phyloP scores from a whole-genome alignment of 164 flowering plant genomes.

The Malania oleifera region DNA sequence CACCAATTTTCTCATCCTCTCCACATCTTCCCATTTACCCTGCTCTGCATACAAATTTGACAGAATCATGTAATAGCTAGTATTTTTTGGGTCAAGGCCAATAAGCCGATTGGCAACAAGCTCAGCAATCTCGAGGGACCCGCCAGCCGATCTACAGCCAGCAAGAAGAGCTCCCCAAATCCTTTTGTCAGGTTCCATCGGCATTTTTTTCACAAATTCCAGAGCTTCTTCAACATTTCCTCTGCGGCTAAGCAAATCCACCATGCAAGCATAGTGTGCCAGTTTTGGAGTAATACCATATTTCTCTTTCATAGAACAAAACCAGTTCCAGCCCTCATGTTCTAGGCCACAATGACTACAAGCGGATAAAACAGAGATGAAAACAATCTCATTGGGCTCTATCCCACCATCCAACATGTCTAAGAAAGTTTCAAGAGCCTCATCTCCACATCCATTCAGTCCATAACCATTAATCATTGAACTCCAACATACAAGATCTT shows the following conservation, averaged over 20 bases:
- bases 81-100: slow-evolving; percentile 37
- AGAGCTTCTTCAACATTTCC: slow-evolving; percentile 46
- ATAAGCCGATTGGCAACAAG: slow-evolving; percentile 33
- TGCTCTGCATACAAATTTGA: slow-evolving; percentile 50
- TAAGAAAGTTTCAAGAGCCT: slow-evolving; percentile 46
- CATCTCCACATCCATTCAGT: slow-evolving; percentile 50
- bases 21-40: slow-evolving; percentile 47
- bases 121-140: slow-evolving; percentile 37
- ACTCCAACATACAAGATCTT: slow-evolving; percentile 64
- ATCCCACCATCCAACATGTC: slow-evolving; percentile 44
- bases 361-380: slow-evolving; percentile 50
- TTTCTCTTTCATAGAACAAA: slow-evolving; percentile 40
- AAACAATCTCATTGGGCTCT: slow-evolving; percentile 48
- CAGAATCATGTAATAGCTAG: slow-evolving; percentile 37
- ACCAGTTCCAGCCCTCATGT: slow-evolving; percentile 49
- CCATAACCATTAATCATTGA: slow-evolving; percentile 66
- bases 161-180: slow-evolving; percentile 61
- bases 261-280: slow-evolving; percentile 63
- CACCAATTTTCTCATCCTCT: slow-evolving; percentile 37
- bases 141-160: slow-evolving; percentile 34
- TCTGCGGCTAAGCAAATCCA: slow-evolving; percentile 53
- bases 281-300: slow-evolving; percentile 45
- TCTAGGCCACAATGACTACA: slow-evolving; percentile 62
- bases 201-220: slow-evolving; percentile 46
- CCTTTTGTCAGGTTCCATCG: slow-evolving; percentile 45